Conservation (phyloP, 2,329 filamentous ascomycete genomes). For the Penicillium sp. region DNA sequence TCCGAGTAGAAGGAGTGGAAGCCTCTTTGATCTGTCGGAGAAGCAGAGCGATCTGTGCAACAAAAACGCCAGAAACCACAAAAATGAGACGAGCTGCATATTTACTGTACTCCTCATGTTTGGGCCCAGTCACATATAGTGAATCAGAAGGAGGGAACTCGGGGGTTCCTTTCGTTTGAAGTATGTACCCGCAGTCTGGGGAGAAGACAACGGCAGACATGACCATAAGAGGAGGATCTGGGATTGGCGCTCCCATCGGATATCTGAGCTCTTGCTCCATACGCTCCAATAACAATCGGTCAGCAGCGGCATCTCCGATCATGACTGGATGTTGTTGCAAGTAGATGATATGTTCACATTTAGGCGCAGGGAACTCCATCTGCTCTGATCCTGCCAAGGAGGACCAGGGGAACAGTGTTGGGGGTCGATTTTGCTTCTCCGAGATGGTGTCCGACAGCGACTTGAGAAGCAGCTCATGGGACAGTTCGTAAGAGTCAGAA, state of each 20-base stretch:
- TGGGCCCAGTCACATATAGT: slow-evolving; percentile 57
- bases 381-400: slow-evolving; percentile 59
- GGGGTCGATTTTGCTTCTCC: slow-evolving; percentile 60
- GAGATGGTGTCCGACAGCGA: slow-evolving; percentile 67
- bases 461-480: slow-evolving; percentile 66
- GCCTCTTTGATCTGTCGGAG: slow-evolving; percentile 64
- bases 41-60: slow-evolving; percentile 56
- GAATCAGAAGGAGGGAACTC: slow-evolving; percentile 52
- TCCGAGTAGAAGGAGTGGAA: slow-evolving; percentile 63
- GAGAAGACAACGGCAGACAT: slow-evolving; percentile 65
- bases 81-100: slow-evolving; percentile 55
- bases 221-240: slow-evolving; percentile 51
- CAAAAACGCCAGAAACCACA: slow-evolving; percentile 51
- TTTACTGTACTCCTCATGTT: slow-evolving; percentile 56
- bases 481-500: slow-evolving; percentile 55
- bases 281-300: slow-evolving; percentile 45
- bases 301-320: slow-evolving; percentile 31
- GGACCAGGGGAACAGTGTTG: slow-evolving; percentile 70
- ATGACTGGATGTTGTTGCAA: slow-evolving; percentile 61
- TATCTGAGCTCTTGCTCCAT: slow-evolving; percentile 61
- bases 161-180: slow-evolving; percentile 61
- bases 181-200: slow-evolving; percentile 65
- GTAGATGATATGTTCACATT: slow-evolving; percentile 88
- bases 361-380: slow-evolving; percentile 58
- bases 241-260: slow-evolving; percentile 58